A percentile compares a stretch with the other conserved stretches of the same genome.
Evolutionary conservation across 805 yeast species (phyloP).

Genomic region (Barnettozyma pratensis): DNA sequence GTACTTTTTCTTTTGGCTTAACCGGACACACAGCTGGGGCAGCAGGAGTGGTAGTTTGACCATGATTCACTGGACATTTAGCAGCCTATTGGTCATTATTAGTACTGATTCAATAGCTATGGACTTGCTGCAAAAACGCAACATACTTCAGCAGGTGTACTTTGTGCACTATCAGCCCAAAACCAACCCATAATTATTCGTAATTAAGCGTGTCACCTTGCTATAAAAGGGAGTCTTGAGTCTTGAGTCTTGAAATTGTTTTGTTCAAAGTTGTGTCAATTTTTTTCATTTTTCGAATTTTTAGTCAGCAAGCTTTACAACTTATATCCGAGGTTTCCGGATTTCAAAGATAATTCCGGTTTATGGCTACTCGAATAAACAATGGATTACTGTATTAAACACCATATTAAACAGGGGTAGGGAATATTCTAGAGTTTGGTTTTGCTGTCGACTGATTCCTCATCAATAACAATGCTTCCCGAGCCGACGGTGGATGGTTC

Average conservation of each 20-base stretch:
- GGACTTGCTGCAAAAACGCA: too few relatives aligned
- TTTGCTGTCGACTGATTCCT: conserved; percentile 3
- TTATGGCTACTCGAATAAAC: too few relatives aligned
- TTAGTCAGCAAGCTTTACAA: background rate
- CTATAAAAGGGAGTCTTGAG: background rate
- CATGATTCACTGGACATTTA: conserved; percentile 11
- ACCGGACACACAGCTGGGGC: conserved; percentile 35
- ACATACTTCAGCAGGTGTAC: background rate
- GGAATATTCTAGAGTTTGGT: background rate
- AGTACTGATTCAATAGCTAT: too few relatives aligned
- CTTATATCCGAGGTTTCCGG: background rate
- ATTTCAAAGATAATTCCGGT: too few relatives aligned
- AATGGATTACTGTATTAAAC: too few relatives aligned
- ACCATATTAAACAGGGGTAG: too few relatives aligned
- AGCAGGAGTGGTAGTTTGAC: background rate
- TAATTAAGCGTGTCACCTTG: background rate
- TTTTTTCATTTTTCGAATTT: background rate
- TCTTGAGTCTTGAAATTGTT: too few relatives aligned
- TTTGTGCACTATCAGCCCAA: conserved; percentile 54
- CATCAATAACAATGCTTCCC: background rate
- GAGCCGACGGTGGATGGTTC: background rate
- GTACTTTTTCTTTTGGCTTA: conserved; percentile 23
- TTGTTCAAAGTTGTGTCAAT: too few relatives aligned
- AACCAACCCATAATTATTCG: conserved; percentile 72
- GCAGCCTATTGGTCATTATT: conserved; percentile 3